phyloP scores from a whole-genome alignment of 441 rosid genomes.

The Euphorbia celastroides region DNA sequence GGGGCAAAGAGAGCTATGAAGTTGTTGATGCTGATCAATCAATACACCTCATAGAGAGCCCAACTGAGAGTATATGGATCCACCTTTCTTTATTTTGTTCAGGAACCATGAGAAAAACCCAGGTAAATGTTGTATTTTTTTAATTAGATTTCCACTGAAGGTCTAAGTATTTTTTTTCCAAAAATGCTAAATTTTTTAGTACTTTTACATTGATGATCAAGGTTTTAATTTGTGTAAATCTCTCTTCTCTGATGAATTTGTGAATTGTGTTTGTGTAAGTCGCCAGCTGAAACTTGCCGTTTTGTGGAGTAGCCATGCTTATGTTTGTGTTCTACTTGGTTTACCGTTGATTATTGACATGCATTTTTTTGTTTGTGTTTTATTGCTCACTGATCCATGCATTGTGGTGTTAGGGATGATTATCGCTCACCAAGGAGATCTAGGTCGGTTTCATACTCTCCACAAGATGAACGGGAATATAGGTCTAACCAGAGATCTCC shows the following conservation, averaged over 20 bases:
- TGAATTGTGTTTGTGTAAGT: no score
- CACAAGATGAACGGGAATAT: conserved; percentile 37
- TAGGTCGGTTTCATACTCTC: conserved; percentile 50
- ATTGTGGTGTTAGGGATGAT: conserved; percentile 34
- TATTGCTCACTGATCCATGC: conserved; percentile 32
- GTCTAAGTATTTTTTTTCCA: conserved; percentile 17
- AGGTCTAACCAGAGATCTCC: conserved; percentile 37
- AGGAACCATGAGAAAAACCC: conserved; percentile 37
- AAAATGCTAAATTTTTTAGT: conserved; percentile 19
- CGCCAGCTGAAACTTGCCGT: conserved; percentile 2
- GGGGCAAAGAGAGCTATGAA: conserved; percentile 61
- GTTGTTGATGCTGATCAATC: conserved; percentile 61
- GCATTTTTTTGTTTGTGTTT: not conserved
- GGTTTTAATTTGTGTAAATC: not conserved
- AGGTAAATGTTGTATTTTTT: conserved; percentile 48
- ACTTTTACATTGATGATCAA: not conserved
- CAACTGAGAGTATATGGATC: conserved; percentile 43
- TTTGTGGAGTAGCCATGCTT: conserved; percentile 8
- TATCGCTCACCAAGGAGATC: conserved; percentile 44
- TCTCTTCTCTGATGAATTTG: conserved; percentile 6
- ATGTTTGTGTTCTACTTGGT: conserved; percentile 7
- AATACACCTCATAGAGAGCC: conserved; percentile 49
- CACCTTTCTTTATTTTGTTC: conserved; percentile 47
- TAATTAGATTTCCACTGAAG: conserved; percentile 32
- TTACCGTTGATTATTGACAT: not conserved